Evolutionary conservation across 306 rosid species (phyloP).

Genomic region (Biancaea sappan): DNA sequence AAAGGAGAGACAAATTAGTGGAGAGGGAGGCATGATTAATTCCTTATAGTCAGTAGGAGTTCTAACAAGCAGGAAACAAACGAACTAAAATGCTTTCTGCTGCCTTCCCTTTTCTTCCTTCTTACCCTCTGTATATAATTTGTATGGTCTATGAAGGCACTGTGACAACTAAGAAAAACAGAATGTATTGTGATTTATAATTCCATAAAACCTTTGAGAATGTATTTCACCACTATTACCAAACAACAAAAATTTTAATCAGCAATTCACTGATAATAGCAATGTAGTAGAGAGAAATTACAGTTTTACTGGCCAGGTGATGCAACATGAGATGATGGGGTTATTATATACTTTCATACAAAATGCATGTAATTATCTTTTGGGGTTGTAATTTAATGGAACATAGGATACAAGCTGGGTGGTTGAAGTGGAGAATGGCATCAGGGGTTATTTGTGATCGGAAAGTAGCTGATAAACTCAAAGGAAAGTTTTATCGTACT

Average conservation of each 20-base stretch:
- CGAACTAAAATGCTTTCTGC: neutral
- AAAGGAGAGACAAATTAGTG: neutral
- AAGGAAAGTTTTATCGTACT: no score
- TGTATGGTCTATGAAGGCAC: constrained; percentile 7
- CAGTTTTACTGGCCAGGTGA: neutral
- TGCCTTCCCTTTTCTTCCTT: neutral
- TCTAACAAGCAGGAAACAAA: constrained; percentile 10
- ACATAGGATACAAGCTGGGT: no score
- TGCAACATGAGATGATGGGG: neutral
- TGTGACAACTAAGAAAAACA: neutral
- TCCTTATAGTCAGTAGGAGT: neutral
- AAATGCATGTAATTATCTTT: neutral
- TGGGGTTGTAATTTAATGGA: no score
- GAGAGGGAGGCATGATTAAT: neutral
- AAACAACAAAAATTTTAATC: constrained; percentile 19
- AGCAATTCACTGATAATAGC: constrained; percentile 1
- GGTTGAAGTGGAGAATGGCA: no score
- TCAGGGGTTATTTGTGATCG: no score
- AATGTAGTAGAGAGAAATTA: neutral
- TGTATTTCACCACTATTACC: neutral
- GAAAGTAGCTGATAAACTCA: no score
- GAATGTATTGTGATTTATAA: neutral
- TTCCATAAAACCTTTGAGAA: constrained; percentile 9
- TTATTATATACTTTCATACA: neutral
- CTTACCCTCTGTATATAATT: neutral